phyloP scores from a whole-genome alignment of 2,329 filamentous ascomycete species.

The Boeremia lycopersici region DNA sequence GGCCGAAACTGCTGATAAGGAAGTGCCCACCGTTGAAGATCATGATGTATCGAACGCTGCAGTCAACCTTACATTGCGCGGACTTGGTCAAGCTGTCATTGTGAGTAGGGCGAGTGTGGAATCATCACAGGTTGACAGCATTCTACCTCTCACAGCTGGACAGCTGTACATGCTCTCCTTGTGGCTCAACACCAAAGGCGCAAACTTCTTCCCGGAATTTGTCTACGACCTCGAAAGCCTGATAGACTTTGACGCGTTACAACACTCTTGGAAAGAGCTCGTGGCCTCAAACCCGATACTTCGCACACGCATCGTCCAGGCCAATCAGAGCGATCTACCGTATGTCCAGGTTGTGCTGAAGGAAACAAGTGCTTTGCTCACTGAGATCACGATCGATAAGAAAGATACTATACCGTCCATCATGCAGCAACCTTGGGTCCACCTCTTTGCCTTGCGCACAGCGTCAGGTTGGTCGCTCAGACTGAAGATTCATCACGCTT shows the following conservation, averaged over 20 bases:
- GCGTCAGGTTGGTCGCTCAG: constrained; percentile 44
- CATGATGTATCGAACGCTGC: neutral
- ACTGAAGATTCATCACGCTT: constrained; percentile 75
- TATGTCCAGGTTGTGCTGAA: constrained; percentile 69
- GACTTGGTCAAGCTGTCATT: constrained; percentile 50
- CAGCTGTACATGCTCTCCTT: constrained; percentile 80
- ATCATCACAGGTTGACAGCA: constrained; percentile 55
- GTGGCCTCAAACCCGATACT: constrained; percentile 66
- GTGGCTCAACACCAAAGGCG: constrained; percentile 72
- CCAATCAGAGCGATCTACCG: constrained; percentile 53
- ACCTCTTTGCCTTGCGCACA: constrained; percentile 44
- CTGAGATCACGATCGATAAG: constrained; percentile 27
- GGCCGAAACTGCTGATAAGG: constrained; percentile 49
- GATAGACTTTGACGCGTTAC: constrained; percentile 51
- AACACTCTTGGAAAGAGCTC: constrained; percentile 66
- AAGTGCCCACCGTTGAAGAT: constrained; percentile 1
- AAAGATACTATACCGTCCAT: constrained; percentile 6
- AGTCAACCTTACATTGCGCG: constrained; percentile 36
- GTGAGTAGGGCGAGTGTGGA: constrained; percentile 52
- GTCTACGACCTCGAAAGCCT: constrained; percentile 59
- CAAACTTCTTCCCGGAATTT: constrained; percentile 77
- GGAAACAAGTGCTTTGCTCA: constrained; percentile 42
- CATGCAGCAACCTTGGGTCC: constrained; percentile 40
- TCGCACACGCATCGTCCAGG: constrained; percentile 69
- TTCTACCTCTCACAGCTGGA: constrained; percentile 75